A percentile compares a stretch with the other conserved stretches of the same genome.
Conservation (phyloP, 2,329 filamentous ascomycete genomes). For the Didymella pomorum region DNA sequence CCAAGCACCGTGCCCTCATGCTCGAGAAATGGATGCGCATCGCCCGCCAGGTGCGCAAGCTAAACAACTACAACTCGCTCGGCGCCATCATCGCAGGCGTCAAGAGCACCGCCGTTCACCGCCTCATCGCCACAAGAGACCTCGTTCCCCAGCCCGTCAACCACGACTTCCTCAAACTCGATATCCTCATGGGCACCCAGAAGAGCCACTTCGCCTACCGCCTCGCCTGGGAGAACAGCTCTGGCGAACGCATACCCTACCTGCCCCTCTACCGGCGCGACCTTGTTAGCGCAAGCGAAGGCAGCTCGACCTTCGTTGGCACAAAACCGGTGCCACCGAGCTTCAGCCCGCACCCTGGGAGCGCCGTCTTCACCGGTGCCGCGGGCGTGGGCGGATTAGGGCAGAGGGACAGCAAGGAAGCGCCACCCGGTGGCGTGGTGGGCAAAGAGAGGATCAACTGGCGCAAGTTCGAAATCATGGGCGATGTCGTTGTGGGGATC, state of each 20-base stretch:
- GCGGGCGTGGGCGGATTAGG: conserved; percentile 28
- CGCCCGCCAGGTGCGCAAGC: conserved; percentile 79
- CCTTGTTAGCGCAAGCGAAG: conserved; percentile 89
- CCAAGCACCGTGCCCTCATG: conserved; percentile 90
- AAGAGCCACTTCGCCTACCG: conserved; percentile 95
- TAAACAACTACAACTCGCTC: conserved; percentile 97
- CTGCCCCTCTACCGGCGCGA: conserved; percentile 89
- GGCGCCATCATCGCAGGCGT: conserved; percentile 94
- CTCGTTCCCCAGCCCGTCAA: conserved; percentile 75
- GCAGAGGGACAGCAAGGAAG: conserved; percentile 51
- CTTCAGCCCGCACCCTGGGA: conserved; percentile 46
- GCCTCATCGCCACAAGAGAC: conserved; percentile 79
- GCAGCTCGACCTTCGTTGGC: conserved; percentile 87
- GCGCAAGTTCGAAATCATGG: conserved; percentile 97
- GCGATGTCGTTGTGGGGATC: conserved; percentile 87
- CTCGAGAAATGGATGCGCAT: conserved; percentile 96
- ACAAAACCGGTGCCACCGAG: conserved; percentile 41
- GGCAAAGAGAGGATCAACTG: conserved; percentile 81
- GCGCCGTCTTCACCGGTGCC: conserved; percentile 44
- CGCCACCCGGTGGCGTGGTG: conserved; percentile 46
- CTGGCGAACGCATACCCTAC: conserved; percentile 88
- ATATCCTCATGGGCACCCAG: conserved; percentile 90
- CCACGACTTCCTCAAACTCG: conserved; percentile 86
- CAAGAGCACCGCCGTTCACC: conserved; percentile 85
- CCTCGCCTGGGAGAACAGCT: conserved; percentile 96